Conservation (phyloP, 306 rosid species). For the Neltuma alba region DNA sequence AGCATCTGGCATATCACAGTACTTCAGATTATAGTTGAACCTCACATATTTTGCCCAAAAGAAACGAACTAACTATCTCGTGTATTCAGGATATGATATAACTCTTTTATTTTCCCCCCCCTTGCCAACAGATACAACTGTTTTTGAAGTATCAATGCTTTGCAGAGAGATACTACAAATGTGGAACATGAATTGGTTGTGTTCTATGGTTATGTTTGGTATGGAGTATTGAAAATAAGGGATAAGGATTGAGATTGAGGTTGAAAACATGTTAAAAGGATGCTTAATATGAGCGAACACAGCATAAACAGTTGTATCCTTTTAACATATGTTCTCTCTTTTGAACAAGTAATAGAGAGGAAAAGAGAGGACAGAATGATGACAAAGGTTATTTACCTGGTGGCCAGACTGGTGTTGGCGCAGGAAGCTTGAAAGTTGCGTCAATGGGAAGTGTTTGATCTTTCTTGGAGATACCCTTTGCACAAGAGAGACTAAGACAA, state of each 20-base stretch:
- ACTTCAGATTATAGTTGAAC: background rate
- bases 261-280: no score
- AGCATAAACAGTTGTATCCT: no score
- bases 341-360: background rate
- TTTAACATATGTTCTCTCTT: no score
- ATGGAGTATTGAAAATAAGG: no score
- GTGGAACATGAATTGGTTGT: background rate
- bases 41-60: background rate
- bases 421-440: slow-evolving; percentile 53
- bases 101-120: no score
- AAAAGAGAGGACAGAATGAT: background rate
- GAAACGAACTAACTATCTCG: fast-evolving
- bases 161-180: no score
- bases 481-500: slow-evolving; percentile 13
- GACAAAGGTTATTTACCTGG: slow-evolving; percentile 22
- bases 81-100: no score
- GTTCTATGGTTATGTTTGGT: no score
- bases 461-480: slow-evolving; percentile 24
- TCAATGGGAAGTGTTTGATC: slow-evolving; percentile 44
- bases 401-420: slow-evolving; percentile 44
- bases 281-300: no score
- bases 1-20: background rate
- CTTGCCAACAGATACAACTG: no score
- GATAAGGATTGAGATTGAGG: no score
- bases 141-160: no score